These are phyloP conservation scores for Hypoxylon sp. DNA, from an alignment of 2,329 filamentous ascomycete genomes.

Conservation along the genomic window DNA sequence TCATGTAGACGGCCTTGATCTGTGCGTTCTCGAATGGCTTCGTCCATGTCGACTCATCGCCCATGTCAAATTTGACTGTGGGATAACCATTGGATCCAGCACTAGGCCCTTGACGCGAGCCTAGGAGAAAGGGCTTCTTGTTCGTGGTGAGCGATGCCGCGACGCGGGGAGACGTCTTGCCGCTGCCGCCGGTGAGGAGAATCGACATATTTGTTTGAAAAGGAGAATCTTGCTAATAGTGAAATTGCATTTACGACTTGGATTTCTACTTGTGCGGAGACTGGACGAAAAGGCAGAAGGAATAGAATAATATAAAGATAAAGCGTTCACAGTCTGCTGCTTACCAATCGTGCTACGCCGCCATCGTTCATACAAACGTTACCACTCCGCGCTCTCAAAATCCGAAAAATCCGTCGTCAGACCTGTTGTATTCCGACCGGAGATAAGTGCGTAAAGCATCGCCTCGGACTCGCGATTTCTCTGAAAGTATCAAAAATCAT, in stretches of 20 bases:
- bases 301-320: constrained; percentile 12
- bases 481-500: no score
- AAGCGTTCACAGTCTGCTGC: neutral
- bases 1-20: constrained; percentile 41
- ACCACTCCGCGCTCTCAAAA: neutral
- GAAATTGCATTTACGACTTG: constrained; percentile 11
- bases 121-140: constrained; percentile 39
- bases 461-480: no score
- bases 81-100: constrained; percentile 15
- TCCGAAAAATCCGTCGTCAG: neutral
- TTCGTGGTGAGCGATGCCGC: constrained; percentile 31
- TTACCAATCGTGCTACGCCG: constrained; percentile 5
- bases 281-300: neutral
- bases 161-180: constrained; percentile 43
- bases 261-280: constrained; percentile 5
- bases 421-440: neutral
- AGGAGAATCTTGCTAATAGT: constrained; percentile 8
- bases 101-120: constrained; percentile 31
- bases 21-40: constrained; percentile 22
- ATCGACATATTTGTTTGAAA: constrained; percentile 37
- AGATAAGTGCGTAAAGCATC: constrained; percentile 1
- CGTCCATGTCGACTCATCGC: constrained; percentile 38
- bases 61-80: constrained; percentile 37
- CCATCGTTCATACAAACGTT: constrained; percentile 1
- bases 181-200: constrained; percentile 41